phyloP scores from a whole-genome alignment of 2,329 filamentous ascomycete species.

The Blastomyces percursus region DNA sequence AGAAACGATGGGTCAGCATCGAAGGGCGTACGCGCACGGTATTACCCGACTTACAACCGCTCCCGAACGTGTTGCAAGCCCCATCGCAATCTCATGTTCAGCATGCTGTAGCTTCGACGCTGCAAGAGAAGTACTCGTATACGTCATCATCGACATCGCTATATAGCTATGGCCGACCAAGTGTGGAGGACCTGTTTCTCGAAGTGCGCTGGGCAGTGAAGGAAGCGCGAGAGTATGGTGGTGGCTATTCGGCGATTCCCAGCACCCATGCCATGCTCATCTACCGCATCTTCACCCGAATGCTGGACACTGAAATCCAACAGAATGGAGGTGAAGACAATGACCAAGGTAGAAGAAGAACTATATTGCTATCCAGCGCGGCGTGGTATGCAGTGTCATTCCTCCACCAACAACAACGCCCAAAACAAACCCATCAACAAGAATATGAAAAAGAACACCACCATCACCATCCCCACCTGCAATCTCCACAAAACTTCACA shows the following conservation, averaged over 20 bases:
- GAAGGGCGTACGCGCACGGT: conserved; percentile 20
- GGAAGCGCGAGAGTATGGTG: neutral
- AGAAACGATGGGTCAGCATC: conserved; percentile 20
- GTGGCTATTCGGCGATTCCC: neutral
- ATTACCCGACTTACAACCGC: conserved; percentile 20
- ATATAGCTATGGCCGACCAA: neutral
- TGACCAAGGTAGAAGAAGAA: neutral
- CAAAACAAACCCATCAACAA: neutral
- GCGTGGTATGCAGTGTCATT: conserved; percentile 1
- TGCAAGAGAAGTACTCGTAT: neutral
- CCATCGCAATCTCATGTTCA: neutral
- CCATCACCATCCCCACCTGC: neutral
- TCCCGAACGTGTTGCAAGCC: conserved; percentile 19
- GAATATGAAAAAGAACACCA: neutral
- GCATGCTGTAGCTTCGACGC: neutral
- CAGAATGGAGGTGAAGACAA: neutral
- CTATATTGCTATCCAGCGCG: neutral
- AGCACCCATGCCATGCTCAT: neutral
- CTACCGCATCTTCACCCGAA: neutral
- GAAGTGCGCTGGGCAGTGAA: conserved; percentile 4
- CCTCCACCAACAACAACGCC: neutral
- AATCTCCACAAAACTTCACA: conserved; percentile 14
- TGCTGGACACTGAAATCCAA: neutral
- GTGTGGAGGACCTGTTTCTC: conserved; percentile 2
- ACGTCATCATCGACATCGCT: neutral